Conservation (phyloP, 2,329 filamentous ascomycete genomes). For the Fusarium pseudocircinatum region DNA sequence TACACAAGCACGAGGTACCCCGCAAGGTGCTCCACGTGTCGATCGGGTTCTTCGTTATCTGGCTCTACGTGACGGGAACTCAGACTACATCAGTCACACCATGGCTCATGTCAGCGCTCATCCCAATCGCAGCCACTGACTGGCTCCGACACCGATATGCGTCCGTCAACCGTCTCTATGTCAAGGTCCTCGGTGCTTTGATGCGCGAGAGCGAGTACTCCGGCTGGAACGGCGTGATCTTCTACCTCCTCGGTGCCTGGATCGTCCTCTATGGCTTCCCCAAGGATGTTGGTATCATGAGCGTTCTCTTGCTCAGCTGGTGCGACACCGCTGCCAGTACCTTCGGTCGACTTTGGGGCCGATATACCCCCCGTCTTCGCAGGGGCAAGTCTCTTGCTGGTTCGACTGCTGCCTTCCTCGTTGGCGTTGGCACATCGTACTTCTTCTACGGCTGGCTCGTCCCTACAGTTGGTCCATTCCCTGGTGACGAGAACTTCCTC, state of each 20-base stretch:
- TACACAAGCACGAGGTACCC: constrained; percentile 97
- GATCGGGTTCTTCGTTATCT: constrained; percentile 92
- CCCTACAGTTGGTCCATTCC: constrained; percentile 72
- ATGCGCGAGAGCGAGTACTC: constrained; percentile 97
- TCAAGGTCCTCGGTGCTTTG: constrained; percentile 82
- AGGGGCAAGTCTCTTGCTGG: constrained; percentile 92
- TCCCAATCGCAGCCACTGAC: constrained; percentile 87
- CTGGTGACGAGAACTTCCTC: constrained; percentile 77
- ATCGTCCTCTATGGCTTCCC: constrained; percentile 85
- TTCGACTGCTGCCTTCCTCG: constrained; percentile 81
- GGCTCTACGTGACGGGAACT: constrained; percentile 82
- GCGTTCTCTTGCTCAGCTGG: constrained; percentile 92
- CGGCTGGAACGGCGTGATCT: constrained; percentile 97
- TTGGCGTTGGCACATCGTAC: constrained; percentile 83
- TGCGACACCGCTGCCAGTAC: constrained; percentile 98
- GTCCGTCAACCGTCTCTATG: constrained; percentile 87
- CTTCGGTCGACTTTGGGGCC: constrained; percentile 88
- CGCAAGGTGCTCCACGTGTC: constrained; percentile 94
- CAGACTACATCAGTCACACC: constrained; percentile 84
- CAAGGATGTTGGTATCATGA: constrained; percentile 92
- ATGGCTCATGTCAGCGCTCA: constrained; percentile 79
- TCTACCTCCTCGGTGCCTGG: constrained; percentile 93
- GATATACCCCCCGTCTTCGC: constrained; percentile 86
- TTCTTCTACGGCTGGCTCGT: constrained; percentile 91
- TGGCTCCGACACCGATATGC: constrained; percentile 84